These are phyloP conservation scores for Rhodotorula kratochvilovae DNA, from an alignment of 768 basidiomycete species.

Conservation along the genomic window DNA sequence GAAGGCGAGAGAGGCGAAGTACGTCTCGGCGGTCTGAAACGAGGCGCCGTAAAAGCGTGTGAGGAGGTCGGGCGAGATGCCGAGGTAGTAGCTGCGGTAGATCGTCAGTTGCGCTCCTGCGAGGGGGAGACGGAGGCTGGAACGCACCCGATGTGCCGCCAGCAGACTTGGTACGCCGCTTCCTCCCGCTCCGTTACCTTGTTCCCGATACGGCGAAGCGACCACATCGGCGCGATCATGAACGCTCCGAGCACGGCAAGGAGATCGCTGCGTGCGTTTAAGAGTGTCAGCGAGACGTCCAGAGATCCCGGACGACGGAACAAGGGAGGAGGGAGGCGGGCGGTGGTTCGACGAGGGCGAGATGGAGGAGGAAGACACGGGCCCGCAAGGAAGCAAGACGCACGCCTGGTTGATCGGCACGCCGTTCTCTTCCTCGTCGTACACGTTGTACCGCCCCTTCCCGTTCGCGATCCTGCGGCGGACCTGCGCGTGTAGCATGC, in stretches of 20 bases:
- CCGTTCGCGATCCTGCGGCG: slow-evolving; percentile 38
- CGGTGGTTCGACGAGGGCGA: no score
- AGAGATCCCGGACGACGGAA: no score
- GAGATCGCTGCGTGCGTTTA: slow-evolving; percentile 39
- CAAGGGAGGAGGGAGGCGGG: no score
- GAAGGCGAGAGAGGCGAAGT: slow-evolving; percentile 45
- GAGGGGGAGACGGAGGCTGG: background rate
- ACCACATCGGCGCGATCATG: slow-evolving; percentile 47
- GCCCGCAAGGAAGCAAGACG: slow-evolving; percentile 36
- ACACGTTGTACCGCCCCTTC: slow-evolving; percentile 42
- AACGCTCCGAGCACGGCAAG: slow-evolving; percentile 46
- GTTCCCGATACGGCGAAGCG: slow-evolving; percentile 42
- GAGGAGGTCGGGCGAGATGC: slow-evolving; percentile 42
- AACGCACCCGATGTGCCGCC: slow-evolving; percentile 47
- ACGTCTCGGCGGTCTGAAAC: slow-evolving; percentile 29
- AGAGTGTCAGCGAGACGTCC: background rate
- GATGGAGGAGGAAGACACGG: background rate
- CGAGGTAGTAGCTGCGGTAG: slow-evolving; percentile 45
- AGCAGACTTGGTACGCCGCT: slow-evolving; percentile 42
- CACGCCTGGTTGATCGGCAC: slow-evolving; percentile 46
- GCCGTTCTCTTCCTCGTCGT: slow-evolving; percentile 42
- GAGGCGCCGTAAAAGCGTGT: slow-evolving; percentile 33
- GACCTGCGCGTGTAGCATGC: slow-evolving; percentile 46
- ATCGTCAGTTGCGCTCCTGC: background rate
- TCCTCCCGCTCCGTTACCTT: slow-evolving; percentile 40